phyloP scores from a whole-genome alignment of 768 basidiomycete genomes.

The Phlegmacium glaucopus region DNA sequence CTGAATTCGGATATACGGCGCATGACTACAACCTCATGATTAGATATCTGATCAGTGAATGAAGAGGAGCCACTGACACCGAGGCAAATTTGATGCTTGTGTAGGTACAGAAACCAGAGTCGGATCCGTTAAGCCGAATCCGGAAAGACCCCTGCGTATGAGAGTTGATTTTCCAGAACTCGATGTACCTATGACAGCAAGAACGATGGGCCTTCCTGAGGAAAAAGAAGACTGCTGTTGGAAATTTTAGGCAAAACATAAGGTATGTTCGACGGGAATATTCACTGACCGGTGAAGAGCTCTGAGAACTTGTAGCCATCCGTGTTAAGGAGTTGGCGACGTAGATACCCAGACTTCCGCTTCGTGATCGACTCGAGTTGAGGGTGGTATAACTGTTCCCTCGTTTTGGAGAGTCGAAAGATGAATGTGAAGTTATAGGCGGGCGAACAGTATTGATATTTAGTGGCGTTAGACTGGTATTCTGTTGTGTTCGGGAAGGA shows the following conservation, averaged over 20 bases:
- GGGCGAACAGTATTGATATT: slow-evolving; percentile 31
- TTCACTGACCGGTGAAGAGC: slow-evolving; percentile 22
- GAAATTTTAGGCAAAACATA: background rate
- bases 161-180: slow-evolving; percentile 85
- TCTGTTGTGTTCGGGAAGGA: slow-evolving; percentile 46
- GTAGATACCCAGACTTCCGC: slow-evolving; percentile 57
- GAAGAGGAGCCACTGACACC: slow-evolving; percentile 14
- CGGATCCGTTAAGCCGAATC: slow-evolving; percentile 50
- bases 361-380: slow-evolving; percentile 44
- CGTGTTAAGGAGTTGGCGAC: slow-evolving; percentile 30
- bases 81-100: slow-evolving; percentile 14
- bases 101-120: slow-evolving; percentile 28
- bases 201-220: slow-evolving; percentile 37
- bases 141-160: slow-evolving; percentile 72
- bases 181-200: slow-evolving; percentile 76
- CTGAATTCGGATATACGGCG: slow-evolving; percentile 21
- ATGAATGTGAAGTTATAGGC: slow-evolving; percentile 10
- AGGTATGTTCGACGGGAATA: background rate
- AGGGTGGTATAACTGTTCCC: background rate
- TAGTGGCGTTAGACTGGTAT: slow-evolving; percentile 31
- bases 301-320: slow-evolving; percentile 34
- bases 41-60: slow-evolving; percentile 1
- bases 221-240: slow-evolving; percentile 2
- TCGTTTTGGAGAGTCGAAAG: slow-evolving; percentile 11
- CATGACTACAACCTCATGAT: slow-evolving; percentile 20